Conservation (phyloP, 441 rosid species). For the Populus trichocarpa region DNA sequence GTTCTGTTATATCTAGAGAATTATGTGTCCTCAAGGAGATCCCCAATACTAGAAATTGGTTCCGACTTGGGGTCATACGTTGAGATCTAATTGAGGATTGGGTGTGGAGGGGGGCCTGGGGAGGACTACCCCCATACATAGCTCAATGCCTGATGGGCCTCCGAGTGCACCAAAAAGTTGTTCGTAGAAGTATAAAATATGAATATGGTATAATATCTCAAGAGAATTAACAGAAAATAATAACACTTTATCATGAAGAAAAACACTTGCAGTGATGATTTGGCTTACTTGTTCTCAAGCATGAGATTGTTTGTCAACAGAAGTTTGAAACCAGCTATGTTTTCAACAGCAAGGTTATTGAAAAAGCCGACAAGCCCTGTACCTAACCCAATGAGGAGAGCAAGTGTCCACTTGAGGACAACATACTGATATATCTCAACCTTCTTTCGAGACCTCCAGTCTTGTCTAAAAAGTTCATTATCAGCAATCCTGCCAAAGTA, state of each 20-base stretch:
- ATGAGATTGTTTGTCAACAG: constrained; percentile 65
- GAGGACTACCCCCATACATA: neutral
- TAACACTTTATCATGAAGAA: neutral
- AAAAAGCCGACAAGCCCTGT: constrained; percentile 76
- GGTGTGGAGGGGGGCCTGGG: no score
- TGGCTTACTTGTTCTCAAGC: constrained; percentile 63
- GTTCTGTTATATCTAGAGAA: neutral
- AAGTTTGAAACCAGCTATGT: constrained; percentile 81
- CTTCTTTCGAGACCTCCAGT: constrained; percentile 88
- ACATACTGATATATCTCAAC: constrained; percentile 78
- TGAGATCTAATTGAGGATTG: no score
- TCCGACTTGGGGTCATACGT: no score
- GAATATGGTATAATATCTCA: neutral
- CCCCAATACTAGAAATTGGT: no score
- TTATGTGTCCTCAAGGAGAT: neutral
- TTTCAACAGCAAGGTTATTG: constrained; percentile 84
- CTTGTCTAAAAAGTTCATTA: constrained; percentile 86
- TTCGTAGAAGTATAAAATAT: neutral
- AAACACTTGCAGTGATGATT: neutral
- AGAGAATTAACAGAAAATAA: neutral
- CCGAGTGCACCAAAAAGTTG: neutral
- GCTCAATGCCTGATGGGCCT: neutral
- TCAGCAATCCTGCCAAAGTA: constrained; percentile 64
- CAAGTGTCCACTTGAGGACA: constrained; percentile 84
- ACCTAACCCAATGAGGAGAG: constrained; percentile 69